These are phyloP conservation scores for Pseudomassariella vexata DNA, from an alignment of 2,329 filamentous ascomycete species.

Conservation along the genomic window DNA sequence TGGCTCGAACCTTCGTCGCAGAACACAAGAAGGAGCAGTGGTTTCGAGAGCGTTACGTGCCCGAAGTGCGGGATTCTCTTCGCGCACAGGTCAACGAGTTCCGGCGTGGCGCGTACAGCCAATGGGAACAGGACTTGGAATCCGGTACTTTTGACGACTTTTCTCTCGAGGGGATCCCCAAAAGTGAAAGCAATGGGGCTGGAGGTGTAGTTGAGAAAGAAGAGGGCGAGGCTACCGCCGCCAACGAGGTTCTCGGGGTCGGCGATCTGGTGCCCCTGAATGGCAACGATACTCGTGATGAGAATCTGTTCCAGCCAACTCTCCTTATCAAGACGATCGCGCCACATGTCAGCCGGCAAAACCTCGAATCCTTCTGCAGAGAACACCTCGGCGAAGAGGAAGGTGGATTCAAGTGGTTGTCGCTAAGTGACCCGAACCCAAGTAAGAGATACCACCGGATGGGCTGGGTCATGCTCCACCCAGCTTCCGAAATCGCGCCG, in stretches of 20 bases:
- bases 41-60: constrained; percentile 93
- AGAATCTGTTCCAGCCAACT: constrained; percentile 82
- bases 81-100: constrained; percentile 73
- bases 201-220: constrained; percentile 88
- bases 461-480: constrained; percentile 95
- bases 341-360: constrained; percentile 88
- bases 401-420: constrained; percentile 92
- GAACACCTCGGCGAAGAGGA: constrained; percentile 88
- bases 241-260: constrained; percentile 88
- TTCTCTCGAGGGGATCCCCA: constrained; percentile 87
- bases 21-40: constrained; percentile 95
- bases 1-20: constrained; percentile 84
- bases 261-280: constrained; percentile 81
- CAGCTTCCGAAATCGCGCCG: constrained; percentile 60
- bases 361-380: constrained; percentile 90
- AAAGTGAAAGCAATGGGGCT: constrained; percentile 82
- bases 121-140: constrained; percentile 86
- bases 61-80: constrained; percentile 72
- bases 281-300: constrained; percentile 83
- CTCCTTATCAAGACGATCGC: constrained; percentile 97
- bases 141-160: constrained; percentile 88
- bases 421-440: constrained; percentile 92
- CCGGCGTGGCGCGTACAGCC: constrained; percentile 69
- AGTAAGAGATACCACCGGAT: constrained; percentile 96
- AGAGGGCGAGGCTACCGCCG: constrained; percentile 86